Evolutionary conservation across 2,329 filamentous ascomycete genomes (phyloP).

Genomic region (Westerdykella ornata): DNA sequence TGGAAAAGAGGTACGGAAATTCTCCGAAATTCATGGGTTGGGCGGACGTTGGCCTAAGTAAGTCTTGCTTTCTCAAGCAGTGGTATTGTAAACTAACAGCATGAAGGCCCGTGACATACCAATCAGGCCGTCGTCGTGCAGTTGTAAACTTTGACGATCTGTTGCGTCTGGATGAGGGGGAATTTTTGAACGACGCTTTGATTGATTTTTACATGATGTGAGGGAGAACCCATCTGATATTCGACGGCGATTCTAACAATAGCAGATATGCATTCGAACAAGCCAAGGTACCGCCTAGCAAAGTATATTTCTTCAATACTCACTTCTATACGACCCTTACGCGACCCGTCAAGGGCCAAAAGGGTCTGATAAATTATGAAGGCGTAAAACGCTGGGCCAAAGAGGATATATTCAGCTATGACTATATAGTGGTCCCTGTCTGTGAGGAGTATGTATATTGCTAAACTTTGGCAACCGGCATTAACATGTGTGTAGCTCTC

Average conservation of each 20-base stretch:
- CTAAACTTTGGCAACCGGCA: constrained; percentile 1
- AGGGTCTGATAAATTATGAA: constrained; percentile 66
- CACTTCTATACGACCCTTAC: constrained; percentile 80
- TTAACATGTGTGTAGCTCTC: constrained; percentile 38
- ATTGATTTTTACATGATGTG: constrained; percentile 76
- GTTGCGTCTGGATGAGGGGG: constrained; percentile 67
- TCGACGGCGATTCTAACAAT: constrained; percentile 7
- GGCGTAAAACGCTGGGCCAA: constrained; percentile 79
- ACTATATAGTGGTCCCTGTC: constrained; percentile 88
- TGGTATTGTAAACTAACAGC: constrained; percentile 4
- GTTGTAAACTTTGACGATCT: constrained; percentile 69
- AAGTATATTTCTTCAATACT: constrained; percentile 84
- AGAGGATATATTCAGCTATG: constrained; percentile 74
- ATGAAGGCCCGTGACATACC: constrained; percentile 55
- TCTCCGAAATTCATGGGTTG: constrained; percentile 19
- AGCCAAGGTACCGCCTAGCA: constrained; percentile 44
- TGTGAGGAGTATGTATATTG: constrained; percentile 56
- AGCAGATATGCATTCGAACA: constrained; percentile 35
- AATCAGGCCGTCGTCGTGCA: constrained; percentile 54
- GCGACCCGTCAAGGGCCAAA: constrained; percentile 46
- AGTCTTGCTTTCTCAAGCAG: neutral
- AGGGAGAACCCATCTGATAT: constrained; percentile 19
- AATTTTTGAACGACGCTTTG: constrained; percentile 89
- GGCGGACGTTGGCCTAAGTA: constrained; percentile 25
- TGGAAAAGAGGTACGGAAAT: constrained; percentile 9